Percentiles rank a stretch among this genome's conserved stretches.
phyloP scores from a whole-genome alignment of 1,139 yeast species.

The Yamadazyma blattariae region DNA sequence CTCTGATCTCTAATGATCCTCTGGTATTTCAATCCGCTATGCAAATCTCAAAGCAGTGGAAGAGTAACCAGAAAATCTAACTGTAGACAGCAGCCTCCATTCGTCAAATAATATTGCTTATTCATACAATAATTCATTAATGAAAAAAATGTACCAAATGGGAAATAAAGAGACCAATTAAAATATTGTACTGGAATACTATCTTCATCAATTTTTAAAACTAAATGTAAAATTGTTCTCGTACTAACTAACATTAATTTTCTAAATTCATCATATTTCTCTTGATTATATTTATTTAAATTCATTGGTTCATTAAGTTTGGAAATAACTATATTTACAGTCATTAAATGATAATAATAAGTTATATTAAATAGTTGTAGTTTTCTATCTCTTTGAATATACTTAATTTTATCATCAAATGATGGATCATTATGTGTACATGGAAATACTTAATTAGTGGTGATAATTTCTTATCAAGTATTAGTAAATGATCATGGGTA shows the following conservation, averaged over 20 bases:
- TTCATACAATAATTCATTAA: not conserved
- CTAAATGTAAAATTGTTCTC: not conserved
- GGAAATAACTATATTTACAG: not conserved
- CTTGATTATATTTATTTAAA: no score
- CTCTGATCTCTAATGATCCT: no score
- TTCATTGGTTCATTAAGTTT: no score
- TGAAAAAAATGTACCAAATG: not conserved
- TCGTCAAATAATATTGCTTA: not conserved
- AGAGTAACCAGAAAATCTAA: no score
- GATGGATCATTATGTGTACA: not conserved
- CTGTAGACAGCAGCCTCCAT: no score
- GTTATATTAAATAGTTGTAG: not conserved
- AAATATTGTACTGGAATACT: not conserved
- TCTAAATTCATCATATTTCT: not conserved
- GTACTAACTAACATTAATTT: not conserved
- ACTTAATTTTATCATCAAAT: not conserved
- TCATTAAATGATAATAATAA: not conserved
- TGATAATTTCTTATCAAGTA: conserved; percentile 56
- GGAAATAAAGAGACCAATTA: not conserved
- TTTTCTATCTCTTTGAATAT: not conserved
- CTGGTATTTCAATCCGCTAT: no score
- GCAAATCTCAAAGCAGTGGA: no score
- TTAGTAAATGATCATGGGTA: conserved; percentile 40
- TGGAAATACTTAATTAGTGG: conserved; percentile 48
- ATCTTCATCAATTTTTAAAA: not conserved